Evolutionary conservation across 148 eudicot species (phyloP).

Genomic region (Nyssa sinensis): DNA sequence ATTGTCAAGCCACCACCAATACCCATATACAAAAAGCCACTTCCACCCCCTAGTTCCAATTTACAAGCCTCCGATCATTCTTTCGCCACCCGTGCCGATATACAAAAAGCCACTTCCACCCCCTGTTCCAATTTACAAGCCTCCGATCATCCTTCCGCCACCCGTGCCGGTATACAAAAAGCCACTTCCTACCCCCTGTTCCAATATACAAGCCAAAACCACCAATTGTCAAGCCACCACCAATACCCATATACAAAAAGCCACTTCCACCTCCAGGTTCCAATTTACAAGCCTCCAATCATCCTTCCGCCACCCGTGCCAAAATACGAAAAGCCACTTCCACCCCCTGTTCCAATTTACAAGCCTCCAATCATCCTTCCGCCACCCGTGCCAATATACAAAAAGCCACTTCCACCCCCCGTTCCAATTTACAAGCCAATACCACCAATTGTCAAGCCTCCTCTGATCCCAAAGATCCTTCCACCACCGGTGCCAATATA

Average conservation of each 20-base stretch:
- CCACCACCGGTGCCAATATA: constrained; percentile 10
- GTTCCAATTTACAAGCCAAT: constrained; percentile 5
- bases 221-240: background rate
- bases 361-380: background rate
- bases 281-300: constrained; percentile 5
- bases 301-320: background rate
- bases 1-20: constrained; percentile 1
- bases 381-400: background rate
- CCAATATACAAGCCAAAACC: constrained; percentile 11
- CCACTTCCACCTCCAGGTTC: background rate
- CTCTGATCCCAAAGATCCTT: background rate
- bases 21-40: background rate
- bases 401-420: constrained; percentile 13
- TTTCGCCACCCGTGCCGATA: background rate
- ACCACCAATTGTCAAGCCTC: constrained; percentile 13
- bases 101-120: constrained; percentile 8
- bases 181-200: constrained; percentile 7
- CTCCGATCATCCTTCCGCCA: background rate
- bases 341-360: background rate
- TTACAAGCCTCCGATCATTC: background rate
- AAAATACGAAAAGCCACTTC: background rate
- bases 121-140: background rate
- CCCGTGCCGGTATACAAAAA: constrained; percentile 1
- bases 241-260: background rate
- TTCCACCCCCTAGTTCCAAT: constrained; percentile 29